Evolutionary conservation across 2,329 filamentous ascomycete genomes (phyloP).

Genomic region (Venturia aucupariae): DNA sequence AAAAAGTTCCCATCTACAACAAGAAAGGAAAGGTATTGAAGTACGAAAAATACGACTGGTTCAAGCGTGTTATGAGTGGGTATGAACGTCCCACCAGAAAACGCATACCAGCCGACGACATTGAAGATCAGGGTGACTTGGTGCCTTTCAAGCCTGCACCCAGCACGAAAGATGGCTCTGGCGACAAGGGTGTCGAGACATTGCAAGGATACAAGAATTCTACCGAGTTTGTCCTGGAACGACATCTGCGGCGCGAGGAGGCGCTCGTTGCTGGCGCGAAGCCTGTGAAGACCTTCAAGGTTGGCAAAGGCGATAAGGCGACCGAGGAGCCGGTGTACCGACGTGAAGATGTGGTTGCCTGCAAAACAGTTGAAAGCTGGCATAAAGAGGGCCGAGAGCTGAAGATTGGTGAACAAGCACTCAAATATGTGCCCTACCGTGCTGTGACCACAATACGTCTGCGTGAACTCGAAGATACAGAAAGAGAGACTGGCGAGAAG

Average conservation of each 20-base stretch:
- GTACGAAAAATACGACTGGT: conserved; percentile 81
- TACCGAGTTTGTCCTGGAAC: conserved; percentile 71
- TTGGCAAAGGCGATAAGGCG: conserved; percentile 61
- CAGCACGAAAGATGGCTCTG: conserved; percentile 58
- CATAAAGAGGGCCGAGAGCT: conserved; percentile 88
- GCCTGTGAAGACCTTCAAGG: conserved; percentile 65
- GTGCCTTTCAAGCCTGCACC: conserved; percentile 55
- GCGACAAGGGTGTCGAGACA: conserved; percentile 61
- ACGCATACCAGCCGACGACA: conserved; percentile 62
- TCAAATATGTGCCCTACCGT: conserved; percentile 83
- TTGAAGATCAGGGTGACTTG: conserved; percentile 71
- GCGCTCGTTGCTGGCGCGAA: conserved; percentile 62
- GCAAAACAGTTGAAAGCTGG: conserved; percentile 93
- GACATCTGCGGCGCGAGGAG: conserved; percentile 87
- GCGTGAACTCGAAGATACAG: conserved; percentile 78
- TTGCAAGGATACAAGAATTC: conserved; percentile 83
- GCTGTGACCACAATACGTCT: conserved; percentile 82
- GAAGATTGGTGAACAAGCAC: conserved; percentile 56
- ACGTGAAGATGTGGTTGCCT: conserved; percentile 69
- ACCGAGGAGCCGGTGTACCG: conserved; percentile 74
- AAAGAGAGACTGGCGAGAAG: conserved; percentile 71
- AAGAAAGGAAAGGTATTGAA: conserved; percentile 66
- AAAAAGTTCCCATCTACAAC: conserved; percentile 74
- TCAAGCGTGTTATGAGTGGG: conserved; percentile 65
- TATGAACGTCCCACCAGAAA: conserved; percentile 50